Evolutionary conservation across 2,329 filamentous ascomycete genomes (phyloP), one percentile per base, ranked within the genome.

Genomic region (Stachybotrys chlorohalonatus): DNA sequence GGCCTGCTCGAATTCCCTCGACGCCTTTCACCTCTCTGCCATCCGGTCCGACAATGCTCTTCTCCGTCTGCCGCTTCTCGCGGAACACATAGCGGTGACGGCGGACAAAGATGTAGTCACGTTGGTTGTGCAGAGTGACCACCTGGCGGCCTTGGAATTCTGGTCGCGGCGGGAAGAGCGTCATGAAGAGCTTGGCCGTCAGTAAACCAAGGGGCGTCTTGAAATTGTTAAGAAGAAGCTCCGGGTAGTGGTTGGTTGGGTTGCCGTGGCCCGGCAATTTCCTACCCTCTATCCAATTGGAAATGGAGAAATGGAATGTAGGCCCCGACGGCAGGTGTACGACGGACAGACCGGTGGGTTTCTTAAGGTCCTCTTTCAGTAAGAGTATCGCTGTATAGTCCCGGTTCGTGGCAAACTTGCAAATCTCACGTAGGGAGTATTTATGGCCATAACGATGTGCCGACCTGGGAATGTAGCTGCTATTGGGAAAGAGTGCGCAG

Each of bases 21-120:
- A 91, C 90, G 0, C 92, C 94, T 61, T 88, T 83, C 59, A 96
- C 81, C 54, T 88, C 83, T 68, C 90, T 88, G 16, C 94, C 92
- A 64, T 97, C 90, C 1, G 87, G 77, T 5, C 83, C 89, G 5
- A 89, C 80, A 1, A 96, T 89, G 54, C 84, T 86, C 76, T 96
- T 96, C 74, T 97, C 94, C 0, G 86, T 91, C 54, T 83, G 78
- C 11, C 87, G 80, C 75, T 94, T 95, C 56, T 97, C 90, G 13
- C 94, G 82, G 74, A 99, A 96, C 1, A 95, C 82, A 66, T 99
- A 99, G 50, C 94, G 80, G 70, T 97, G 92, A 45, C 92, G 79
- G 6, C 94, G 81, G 52, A 97, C 80, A 69, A 99, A 99, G 63
- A 97, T 94, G 70, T 93, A 97, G 71, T 97, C 93, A 59, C 93